These are phyloP conservation scores for Yamadazyma songkhlaensis DNA, from an alignment of 1,139 yeast genomes.

Conservation along the genomic window DNA sequence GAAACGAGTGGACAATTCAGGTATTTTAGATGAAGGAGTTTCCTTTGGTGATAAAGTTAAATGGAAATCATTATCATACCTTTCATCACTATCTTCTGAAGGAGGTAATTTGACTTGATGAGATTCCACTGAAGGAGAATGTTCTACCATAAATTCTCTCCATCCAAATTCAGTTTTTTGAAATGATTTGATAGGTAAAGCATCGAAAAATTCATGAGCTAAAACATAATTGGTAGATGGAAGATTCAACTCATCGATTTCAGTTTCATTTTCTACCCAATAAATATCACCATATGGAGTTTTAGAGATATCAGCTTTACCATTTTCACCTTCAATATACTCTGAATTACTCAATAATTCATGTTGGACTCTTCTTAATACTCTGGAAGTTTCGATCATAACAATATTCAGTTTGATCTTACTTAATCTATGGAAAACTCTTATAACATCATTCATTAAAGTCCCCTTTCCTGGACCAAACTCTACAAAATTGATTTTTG, in stretches of 20 bases:
- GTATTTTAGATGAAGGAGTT: constrained; percentile 63
- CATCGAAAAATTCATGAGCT: constrained; percentile 89
- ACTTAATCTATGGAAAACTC: constrained; percentile 42
- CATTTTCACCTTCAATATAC: constrained; percentile 17
- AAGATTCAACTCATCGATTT: constrained; percentile 28
- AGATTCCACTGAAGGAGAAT: constrained; percentile 40
- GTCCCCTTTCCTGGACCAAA: constrained; percentile 90
- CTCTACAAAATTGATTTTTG: constrained; percentile 58
- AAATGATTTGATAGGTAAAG: constrained; percentile 75
- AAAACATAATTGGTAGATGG: constrained; percentile 57
- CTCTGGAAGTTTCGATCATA: constrained; percentile 71
- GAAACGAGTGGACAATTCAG: constrained; percentile 52
- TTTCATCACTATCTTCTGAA: constrained; percentile 6
- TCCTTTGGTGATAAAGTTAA: constrained; percentile 58
- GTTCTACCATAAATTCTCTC: constrained; percentile 75
- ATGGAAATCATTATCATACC: constrained; percentile 49
- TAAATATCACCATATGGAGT: constrained; percentile 57
- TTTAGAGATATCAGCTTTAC: constrained; percentile 26
- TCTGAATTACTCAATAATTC: constrained; percentile 37
- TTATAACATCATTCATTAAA: constrained; percentile 62
- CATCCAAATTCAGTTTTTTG: constrained; percentile 63
- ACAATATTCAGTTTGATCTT: constrained; percentile 36
- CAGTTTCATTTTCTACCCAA: constrained; percentile 75
- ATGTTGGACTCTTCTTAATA: constrained; percentile 59
- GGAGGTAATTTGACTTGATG: constrained; percentile 30